These are phyloP conservation scores for Saccharomycopsis babjevae DNA, from an alignment of 805 yeast genomes.

Conservation along the genomic window DNA sequence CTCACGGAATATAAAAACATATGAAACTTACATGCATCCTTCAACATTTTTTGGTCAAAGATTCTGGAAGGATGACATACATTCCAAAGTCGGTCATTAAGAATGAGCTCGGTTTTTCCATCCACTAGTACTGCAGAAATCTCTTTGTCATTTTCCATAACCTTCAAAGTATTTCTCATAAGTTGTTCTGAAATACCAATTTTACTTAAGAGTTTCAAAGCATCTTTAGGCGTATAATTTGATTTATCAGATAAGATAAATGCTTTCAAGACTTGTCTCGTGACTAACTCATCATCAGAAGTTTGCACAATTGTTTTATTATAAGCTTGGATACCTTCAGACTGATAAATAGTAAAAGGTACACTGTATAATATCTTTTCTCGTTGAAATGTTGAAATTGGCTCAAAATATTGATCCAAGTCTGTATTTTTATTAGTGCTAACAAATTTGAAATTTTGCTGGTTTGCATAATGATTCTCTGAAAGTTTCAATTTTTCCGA, in stretches of 20 bases:
- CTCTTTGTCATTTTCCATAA: slow-evolving; percentile 43
- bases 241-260: slow-evolving; percentile 46
- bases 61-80: neutral
- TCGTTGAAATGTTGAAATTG: slow-evolving; percentile 55
- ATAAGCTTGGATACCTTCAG: neutral
- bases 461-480: slow-evolving; percentile 37
- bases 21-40: slow-evolving; percentile 37
- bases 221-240: slow-evolving; percentile 36
- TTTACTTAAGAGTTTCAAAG: slow-evolving; percentile 39
- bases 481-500: slow-evolving; percentile 23
- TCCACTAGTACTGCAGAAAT: slow-evolving; percentile 31
- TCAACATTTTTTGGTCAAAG: slow-evolving; percentile 21
- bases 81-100: slow-evolving; percentile 43
- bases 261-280: slow-evolving; percentile 32
- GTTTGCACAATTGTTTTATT: neutral
- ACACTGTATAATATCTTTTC: slow-evolving; percentile 30
- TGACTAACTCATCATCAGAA: neutral
- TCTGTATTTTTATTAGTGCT: slow-evolving; percentile 20
- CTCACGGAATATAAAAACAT: slow-evolving; percentile 32
- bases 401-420: slow-evolving; percentile 32
- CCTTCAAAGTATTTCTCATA: slow-evolving; percentile 31
- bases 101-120: slow-evolving; percentile 31
- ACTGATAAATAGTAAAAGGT: neutral
- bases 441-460: slow-evolving; percentile 34
- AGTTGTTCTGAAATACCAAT: slow-evolving; percentile 43